A percentile compares a stretch with the other conserved stretches of the same genome.
phyloP scores from a whole-genome alignment of 2,329 filamentous ascomycete species.

The Decorospora gaudefroyi region DNA sequence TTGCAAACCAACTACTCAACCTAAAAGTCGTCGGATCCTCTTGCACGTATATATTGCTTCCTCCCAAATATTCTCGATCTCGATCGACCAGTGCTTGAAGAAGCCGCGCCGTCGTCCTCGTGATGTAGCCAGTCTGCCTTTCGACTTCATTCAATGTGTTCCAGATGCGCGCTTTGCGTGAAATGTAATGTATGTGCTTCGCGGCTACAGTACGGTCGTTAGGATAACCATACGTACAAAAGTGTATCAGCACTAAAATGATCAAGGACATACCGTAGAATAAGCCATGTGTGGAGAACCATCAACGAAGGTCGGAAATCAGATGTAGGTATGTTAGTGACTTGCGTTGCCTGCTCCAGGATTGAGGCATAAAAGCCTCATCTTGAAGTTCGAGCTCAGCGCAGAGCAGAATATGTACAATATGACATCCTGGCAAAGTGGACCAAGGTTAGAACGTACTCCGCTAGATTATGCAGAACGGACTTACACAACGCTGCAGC shows the following conservation, averaged over 20 bases:
- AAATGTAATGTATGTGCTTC: constrained; percentile 42
- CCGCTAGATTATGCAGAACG: background rate
- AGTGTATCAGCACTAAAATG: no score
- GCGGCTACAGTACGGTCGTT: constrained; percentile 25
- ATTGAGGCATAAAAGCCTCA: constrained; percentile 30
- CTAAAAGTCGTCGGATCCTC: no score
- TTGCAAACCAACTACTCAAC: no score
- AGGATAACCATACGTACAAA: no score
- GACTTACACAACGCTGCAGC: constrained; percentile 35
- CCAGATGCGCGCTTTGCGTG: constrained; percentile 42
- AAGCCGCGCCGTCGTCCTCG: constrained; percentile 32
- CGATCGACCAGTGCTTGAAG: constrained; percentile 35
- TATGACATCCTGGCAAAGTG: constrained; percentile 35
- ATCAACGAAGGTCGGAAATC: constrained; percentile 41
- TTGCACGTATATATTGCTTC: background rate
- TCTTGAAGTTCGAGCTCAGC: constrained; percentile 38
- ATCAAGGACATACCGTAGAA: constrained; percentile 33
- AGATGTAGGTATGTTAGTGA: constrained; percentile 40
- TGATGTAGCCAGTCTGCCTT: constrained; percentile 40
- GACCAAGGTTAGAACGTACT: background rate
- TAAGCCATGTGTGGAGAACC: constrained; percentile 41
- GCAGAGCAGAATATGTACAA: constrained; percentile 40
- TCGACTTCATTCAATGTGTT: constrained; percentile 41
- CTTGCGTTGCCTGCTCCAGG: constrained; percentile 38
- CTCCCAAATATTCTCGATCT: background rate